A percentile compares a stretch with the other conserved stretches of the same genome.
These are phyloP conservation scores for Coemansia sp. DNA, from an alignment of 192 early-diverging fungal species.

Conservation along the genomic window DNA sequence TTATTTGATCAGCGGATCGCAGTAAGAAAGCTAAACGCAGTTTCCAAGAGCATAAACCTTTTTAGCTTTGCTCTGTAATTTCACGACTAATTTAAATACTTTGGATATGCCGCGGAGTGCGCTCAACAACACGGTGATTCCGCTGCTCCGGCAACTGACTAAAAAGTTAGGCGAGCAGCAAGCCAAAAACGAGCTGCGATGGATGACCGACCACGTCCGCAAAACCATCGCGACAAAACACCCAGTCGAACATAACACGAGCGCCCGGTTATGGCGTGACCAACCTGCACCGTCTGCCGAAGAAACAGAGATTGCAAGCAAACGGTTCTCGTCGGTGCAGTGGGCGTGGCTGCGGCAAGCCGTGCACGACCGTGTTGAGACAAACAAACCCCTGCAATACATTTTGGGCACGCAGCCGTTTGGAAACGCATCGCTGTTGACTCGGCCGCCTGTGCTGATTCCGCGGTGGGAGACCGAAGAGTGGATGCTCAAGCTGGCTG, in stretches of 20 bases:
- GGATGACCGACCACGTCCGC: slow-evolving; percentile 43
- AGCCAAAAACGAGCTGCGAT: slow-evolving; percentile 40
- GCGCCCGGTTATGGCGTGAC: slow-evolving; percentile 44
- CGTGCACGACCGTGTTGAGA: slow-evolving; percentile 59
- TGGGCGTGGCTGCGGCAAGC: slow-evolving; percentile 55
- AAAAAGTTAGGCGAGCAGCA: slow-evolving; percentile 36
- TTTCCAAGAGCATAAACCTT: no score
- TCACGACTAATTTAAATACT: no score
- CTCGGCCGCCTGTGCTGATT: slow-evolving; percentile 77
- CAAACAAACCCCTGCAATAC: slow-evolving; percentile 88
- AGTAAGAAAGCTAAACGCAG: no score
- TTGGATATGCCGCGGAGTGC: slow-evolving; percentile 36
- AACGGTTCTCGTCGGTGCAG: slow-evolving; percentile 33
- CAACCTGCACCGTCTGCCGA: slow-evolving; percentile 26
- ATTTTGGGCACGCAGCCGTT: slow-evolving; percentile 89
- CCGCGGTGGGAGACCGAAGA: slow-evolving; percentile 96
- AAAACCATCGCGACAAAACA: slow-evolving; percentile 4
- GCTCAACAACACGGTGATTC: slow-evolving; percentile 38
- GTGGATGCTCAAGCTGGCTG: slow-evolving; percentile 69
- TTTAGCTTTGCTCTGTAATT: no score
- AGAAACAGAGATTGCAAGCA: slow-evolving; percentile 23
- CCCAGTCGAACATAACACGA: neutral
- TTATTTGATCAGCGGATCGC: no score
- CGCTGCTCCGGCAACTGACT: slow-evolving; percentile 31
- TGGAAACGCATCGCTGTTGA: slow-evolving; percentile 68